These are phyloP conservation scores for Cyclostephanos invisitatus DNA, from an alignment of 108 stramenopile species.

Conservation along the genomic window DNA sequence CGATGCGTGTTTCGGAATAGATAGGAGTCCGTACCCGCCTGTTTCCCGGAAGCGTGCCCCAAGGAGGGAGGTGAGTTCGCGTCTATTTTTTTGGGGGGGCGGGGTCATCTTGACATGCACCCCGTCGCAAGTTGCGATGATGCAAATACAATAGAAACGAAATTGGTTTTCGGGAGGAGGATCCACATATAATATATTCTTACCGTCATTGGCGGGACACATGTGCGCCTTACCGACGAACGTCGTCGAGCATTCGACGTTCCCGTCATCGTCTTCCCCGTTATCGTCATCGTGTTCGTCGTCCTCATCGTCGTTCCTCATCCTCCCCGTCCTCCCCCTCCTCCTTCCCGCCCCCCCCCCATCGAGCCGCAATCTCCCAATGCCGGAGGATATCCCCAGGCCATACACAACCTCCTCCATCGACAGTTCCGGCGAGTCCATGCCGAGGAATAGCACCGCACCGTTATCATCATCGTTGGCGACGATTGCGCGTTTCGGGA, in stretches of 20 bases:
- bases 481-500: background rate
- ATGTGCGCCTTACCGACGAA: conserved; percentile 49
- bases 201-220: conserved; percentile 75
- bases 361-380: background rate
- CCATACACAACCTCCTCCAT: conserved; percentile 70
- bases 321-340: background rate
- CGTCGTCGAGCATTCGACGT: background rate
- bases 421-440: conserved; percentile 83
- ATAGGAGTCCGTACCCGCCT: conserved; percentile 83
- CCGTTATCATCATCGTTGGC: conserved; percentile 20
- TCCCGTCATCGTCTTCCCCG: background rate
- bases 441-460: conserved; percentile 78
- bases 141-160: no score
- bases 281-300: background rate
- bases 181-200: background rate
- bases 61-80: background rate
- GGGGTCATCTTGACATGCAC: no score
- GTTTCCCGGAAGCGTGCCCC: no score
- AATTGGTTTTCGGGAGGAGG: no score
- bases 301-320: background rate
- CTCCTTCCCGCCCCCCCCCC: background rate
- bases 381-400: conserved; percentile 33
- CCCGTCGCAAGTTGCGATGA: no score
- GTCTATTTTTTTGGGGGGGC: background rate
- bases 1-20: conserved; percentile 60